phyloP scores from a whole-genome alignment of 2,329 filamentous ascomycete genomes.

The Ascocoryne sarcoides region DNA sequence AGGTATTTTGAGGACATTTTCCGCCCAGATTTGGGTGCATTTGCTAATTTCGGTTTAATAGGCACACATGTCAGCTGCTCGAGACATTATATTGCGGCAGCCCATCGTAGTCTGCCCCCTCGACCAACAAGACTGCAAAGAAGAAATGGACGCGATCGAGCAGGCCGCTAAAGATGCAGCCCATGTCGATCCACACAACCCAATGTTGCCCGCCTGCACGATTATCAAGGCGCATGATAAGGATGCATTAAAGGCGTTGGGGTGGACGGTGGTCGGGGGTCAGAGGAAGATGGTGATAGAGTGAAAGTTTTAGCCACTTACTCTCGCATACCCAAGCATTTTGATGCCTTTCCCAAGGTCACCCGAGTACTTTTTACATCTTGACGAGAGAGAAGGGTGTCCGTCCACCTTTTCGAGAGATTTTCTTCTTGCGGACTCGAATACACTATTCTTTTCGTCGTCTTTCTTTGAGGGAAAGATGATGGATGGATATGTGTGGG shows the following conservation, averaged over 20 bases:
- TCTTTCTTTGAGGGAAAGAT: no score
- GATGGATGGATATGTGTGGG: no score
- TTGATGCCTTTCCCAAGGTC: no score
- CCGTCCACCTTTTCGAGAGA: no score
- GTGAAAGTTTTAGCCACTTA: no score
- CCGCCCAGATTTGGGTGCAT: neutral
- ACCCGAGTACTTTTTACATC: no score
- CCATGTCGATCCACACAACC: slow-evolving; percentile 79
- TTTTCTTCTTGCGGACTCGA: no score
- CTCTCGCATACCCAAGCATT: no score
- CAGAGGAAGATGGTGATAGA: slow-evolving; percentile 60
- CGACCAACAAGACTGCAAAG: slow-evolving; percentile 91
- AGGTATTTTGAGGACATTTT: slow-evolving; percentile 47
- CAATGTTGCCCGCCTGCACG: slow-evolving; percentile 77
- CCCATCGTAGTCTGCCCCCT: slow-evolving; percentile 94
- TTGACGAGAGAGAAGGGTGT: no score
- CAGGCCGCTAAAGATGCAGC: slow-evolving; percentile 90
- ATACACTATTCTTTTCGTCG: no score
- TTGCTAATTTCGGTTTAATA: slow-evolving; percentile 32
- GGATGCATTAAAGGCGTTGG: slow-evolving; percentile 51
- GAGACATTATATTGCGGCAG: slow-evolving; percentile 81
- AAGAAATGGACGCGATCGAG: slow-evolving; percentile 97
- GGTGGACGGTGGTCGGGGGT: slow-evolving; percentile 53
- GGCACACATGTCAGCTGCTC: slow-evolving; percentile 80
- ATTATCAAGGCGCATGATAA: slow-evolving; percentile 75